phyloP scores from a whole-genome alignment of 768 basidiomycete genomes.

The Leucosporidium yakuticum region DNA sequence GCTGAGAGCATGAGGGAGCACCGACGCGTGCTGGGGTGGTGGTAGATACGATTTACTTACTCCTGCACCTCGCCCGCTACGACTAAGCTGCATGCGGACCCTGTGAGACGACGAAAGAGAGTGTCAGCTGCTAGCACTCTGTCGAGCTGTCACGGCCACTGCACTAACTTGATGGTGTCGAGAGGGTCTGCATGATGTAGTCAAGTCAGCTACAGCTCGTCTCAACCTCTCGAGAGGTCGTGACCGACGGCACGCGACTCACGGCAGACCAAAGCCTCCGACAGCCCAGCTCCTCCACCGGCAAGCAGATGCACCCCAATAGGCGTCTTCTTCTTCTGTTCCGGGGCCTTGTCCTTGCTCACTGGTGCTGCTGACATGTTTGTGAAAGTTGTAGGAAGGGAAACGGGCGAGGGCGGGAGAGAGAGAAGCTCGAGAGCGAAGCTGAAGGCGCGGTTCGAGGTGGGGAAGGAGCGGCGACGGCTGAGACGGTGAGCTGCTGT shows the following conservation, averaged over 20 bases:
- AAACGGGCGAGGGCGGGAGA: neutral
- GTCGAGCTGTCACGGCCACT: slow-evolving; percentile 46
- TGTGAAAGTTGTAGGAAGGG: neutral
- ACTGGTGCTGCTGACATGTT: neutral
- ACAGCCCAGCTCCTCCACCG: slow-evolving; percentile 86
- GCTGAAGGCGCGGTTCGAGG: too few relatives aligned
- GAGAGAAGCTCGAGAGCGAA: too few relatives aligned
- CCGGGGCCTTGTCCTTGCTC: neutral
- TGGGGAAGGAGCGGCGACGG: too few relatives aligned
- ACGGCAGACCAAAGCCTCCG: slow-evolving; percentile 64
- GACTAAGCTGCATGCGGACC: slow-evolving; percentile 88
- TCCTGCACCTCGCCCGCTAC: slow-evolving; percentile 64
- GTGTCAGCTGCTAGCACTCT: neutral
- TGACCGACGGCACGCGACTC: neutral
- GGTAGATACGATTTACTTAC: slow-evolving; percentile 52
- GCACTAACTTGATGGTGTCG: slow-evolving; percentile 77
- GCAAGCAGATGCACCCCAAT: slow-evolving; percentile 71
- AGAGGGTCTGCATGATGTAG: slow-evolving; percentile 44
- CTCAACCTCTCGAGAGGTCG: neutral
- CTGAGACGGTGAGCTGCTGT: too few relatives aligned
- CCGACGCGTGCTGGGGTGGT: too few relatives aligned
- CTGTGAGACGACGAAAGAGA: neutral
- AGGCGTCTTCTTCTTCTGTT: slow-evolving; percentile 44
- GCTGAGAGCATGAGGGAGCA: too few relatives aligned
- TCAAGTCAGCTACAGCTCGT: neutral